Evolutionary conservation across 805 yeast genomes (phyloP), one percentile per base, ranked within the genome.

Genomic region (Hanseniaspora meyeri): DNA sequence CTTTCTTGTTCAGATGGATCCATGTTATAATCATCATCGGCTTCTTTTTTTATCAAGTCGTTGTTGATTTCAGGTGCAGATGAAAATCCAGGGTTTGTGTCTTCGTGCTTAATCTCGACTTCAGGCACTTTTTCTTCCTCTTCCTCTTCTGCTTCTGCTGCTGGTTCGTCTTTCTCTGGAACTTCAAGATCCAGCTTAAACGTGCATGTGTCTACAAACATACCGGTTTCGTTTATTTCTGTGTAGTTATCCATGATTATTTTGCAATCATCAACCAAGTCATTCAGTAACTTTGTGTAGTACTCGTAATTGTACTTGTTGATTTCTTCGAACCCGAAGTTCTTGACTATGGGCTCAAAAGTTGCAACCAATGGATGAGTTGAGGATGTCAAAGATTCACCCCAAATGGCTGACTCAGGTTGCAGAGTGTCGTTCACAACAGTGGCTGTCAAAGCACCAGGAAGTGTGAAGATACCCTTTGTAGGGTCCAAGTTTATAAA

Each of bases 311-410:
- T 88, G 12, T 80, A 82, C 43, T 36, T 24, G 0, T 69, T 61
- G 12, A 79, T 74, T 39, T 72, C 69, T 50, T 82, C 86, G 54
- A 82, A 75, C 0, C 97, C 98, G 68, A 74, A 88, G 63, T 77
- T 82, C 63, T 85, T 83, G 9, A 85, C 91, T n/a, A 85, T 67
- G 0, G 97, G 97, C 67, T 87, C 95, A 66, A 87, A 87, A n/a
- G 87, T 86, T 66, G 86, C 90, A 60, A 84, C 81, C 59, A 76
- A 72, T 5, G 58, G 42, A 1, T 90, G 81, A 1, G 87, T 80
- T 45, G 95, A 93, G 11, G 87, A 81, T 0, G 89, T 80, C 59
- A 81, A 74, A 27, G 85, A 80, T 49, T 87, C 87, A 59, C 95
- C 96, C 73, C 95, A 85, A 1, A 78, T 77, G 20, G 79, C 77